Evolutionary conservation across 768 basidiomycete genomes (phyloP).

Genomic region (Gelatoporia subvermispora): DNA sequence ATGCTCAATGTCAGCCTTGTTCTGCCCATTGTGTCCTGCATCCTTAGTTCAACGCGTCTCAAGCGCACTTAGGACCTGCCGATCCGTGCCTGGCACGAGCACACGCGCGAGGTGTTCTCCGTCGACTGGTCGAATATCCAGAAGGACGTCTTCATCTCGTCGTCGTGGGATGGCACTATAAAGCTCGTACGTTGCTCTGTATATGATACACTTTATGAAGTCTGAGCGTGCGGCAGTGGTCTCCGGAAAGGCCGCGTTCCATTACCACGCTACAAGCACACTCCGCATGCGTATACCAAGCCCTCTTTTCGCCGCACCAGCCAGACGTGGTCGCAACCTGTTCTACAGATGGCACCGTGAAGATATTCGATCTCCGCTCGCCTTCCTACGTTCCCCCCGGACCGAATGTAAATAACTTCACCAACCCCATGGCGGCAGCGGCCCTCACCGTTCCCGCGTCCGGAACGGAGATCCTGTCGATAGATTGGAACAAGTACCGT

Average conservation of each 20-base stretch:
- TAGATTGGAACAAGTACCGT: constrained; percentile 94
- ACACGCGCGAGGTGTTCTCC: constrained; percentile 86
- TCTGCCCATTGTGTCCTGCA: not conserved
- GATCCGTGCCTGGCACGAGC: constrained; percentile 91
- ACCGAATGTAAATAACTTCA: constrained; percentile 51
- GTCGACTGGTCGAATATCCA: constrained; percentile 95
- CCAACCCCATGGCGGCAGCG: constrained; percentile 62
- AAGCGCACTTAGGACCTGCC: constrained; percentile 68
- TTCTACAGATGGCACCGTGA: constrained; percentile 81
- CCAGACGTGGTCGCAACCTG: constrained; percentile 78
- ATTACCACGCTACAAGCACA: constrained; percentile 81
- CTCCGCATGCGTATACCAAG: constrained; percentile 81
- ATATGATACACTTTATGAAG: not conserved
- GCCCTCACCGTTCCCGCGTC: constrained; percentile 77
- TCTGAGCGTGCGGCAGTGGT: constrained; percentile 57
- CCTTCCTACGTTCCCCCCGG: constrained; percentile 49
- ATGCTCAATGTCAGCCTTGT: constrained; percentile 62
- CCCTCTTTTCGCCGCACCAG: constrained; percentile 89
- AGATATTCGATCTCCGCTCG: constrained; percentile 73
- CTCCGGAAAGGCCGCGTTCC: constrained; percentile 74
- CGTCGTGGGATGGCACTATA: constrained; percentile 88
- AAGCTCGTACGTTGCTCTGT: constrained; percentile 62
- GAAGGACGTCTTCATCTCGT: constrained; percentile 82
- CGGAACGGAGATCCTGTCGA: constrained; percentile 67
- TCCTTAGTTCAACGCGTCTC: constrained; percentile 25